Conservation (phyloP, 106 monocot species). For the Phalaenopsis equestris region DNA sequence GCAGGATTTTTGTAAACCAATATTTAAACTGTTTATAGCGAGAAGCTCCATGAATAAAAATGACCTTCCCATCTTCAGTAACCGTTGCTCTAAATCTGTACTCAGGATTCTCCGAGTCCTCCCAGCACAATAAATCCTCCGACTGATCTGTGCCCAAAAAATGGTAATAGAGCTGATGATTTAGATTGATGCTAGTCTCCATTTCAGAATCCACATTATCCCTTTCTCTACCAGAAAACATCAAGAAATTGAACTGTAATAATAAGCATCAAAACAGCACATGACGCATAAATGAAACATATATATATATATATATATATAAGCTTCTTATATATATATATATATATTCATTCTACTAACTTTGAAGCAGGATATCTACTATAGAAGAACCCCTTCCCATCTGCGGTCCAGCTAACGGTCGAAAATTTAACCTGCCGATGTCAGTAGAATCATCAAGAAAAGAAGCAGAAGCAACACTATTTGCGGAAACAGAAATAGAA, state of each 20-base stretch:
- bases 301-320: background rate
- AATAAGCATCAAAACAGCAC: conserved; percentile 5
- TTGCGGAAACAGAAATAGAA: too few species aligned
- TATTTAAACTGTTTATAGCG: too few species aligned
- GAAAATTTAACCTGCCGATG: conserved; percentile 82
- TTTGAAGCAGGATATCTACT: conserved; percentile 71
- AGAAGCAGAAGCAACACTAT: background rate
- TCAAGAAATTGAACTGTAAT: conserved; percentile 1
- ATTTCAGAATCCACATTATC: conserved; percentile 66
- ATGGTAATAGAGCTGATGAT: conserved; percentile 88
- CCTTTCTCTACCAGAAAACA: conserved; percentile 24
- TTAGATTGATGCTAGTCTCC: conserved; percentile 71
- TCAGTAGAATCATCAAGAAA: background rate
- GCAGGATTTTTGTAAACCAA: too few species aligned
- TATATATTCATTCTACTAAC: conserved; percentile 23
- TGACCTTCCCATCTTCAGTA: conserved; percentile 81
- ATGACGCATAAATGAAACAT: background rate
- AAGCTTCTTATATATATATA: too few species aligned
- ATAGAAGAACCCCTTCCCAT: conserved; percentile 95
- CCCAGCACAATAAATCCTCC: conserved; percentile 91
- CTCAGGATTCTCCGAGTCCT: conserved; percentile 71
- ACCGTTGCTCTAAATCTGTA: conserved; percentile 37
- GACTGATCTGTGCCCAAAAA: conserved; percentile 87
- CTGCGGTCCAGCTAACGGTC: conserved; percentile 75
- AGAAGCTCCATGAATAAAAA: background rate